Evolutionary conservation across 495 filamentous ascomycete genomes (phyloP), one percentile per base, ranked within the genome.

Genomic region (Talaromyces stipitatus): DNA sequence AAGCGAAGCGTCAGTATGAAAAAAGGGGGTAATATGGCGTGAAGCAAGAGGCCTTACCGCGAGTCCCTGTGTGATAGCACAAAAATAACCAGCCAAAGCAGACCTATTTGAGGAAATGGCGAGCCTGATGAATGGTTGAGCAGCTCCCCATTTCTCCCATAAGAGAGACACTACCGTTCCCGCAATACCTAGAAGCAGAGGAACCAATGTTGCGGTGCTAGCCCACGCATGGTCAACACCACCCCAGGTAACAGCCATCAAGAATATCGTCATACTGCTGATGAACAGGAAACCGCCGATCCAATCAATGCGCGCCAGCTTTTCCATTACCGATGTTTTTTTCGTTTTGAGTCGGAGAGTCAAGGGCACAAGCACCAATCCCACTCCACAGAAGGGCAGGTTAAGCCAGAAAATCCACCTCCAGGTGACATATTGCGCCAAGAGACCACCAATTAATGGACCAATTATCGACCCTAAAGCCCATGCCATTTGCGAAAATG

Each of bases 201-300:
- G 81, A 0, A 72, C 68, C 3, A 85, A 38, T 0, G 75, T 78
- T 20, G 68, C 60, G 51, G 63, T 73, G 54, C 69, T 74, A 10
- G 60, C 52, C 82, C 81, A 85, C 6, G 67, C 55, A 55, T 73
- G 81, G 66, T 82, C 71, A 12, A 72, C 65, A 7, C 82, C 82
- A 11, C 77, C 82, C 82, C 82, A 84, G 0, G 78, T 79, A 14
- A 84, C 66, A 0, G 78, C 79, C 6, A 84, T 73, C 18, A 83
- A 66, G 53, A 83, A 80, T 11, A 67, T 71, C 5, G 78, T 81
- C 28, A 70, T 55, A 9, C 72, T 68, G 4, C 62, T 71, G 4
- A 79, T 71, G 63, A 83, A 82, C 29, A 80, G 53, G 3, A 78
- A 65, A 2, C 68, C 67, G 3, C 74, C 70, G n/a, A 76, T 58